A percentile compares a stretch with the other conserved stretches of the same genome.
Evolutionary conservation across 371 early-diverging fungal species (phyloP).

Genomic region (Mortierella polycephala): DNA sequence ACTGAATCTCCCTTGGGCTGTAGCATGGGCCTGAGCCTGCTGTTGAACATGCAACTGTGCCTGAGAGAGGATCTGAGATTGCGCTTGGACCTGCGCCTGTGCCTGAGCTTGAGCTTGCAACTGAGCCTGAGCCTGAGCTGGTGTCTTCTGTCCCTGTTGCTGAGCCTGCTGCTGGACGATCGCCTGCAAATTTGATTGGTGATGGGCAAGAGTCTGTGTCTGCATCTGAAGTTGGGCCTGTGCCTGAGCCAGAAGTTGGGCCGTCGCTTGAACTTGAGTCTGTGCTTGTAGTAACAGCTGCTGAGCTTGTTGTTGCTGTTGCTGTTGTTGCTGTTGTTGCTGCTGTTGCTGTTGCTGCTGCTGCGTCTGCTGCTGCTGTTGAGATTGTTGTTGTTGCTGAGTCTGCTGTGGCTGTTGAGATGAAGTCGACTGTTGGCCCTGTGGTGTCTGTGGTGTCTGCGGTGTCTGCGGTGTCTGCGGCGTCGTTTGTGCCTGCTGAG

Average conservation of each 20-base stretch:
- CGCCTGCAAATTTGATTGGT: slow-evolving; percentile 50
- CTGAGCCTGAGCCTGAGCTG: slow-evolving; percentile 49
- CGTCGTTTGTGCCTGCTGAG: slow-evolving; percentile 12
- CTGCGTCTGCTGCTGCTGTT: slow-evolving; percentile 23
- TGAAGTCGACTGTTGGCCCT: background rate
- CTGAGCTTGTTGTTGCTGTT: slow-evolving; percentile 32
- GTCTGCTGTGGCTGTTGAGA: slow-evolving; percentile 22
- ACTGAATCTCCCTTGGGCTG: slow-evolving; percentile 28
- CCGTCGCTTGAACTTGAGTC: slow-evolving; percentile 50
- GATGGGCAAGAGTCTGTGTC: slow-evolving; percentile 43
- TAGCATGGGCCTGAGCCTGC: slow-evolving; percentile 44
- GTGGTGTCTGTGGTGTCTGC: slow-evolving; percentile 5
- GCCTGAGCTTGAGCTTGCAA: slow-evolving; percentile 54
- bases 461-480: slow-evolving; percentile 16
- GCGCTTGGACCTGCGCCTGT: slow-evolving; percentile 54
- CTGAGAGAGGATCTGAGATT: slow-evolving; percentile 52
- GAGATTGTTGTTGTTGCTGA: slow-evolving; percentile 6
- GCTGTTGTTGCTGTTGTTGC: slow-evolving; percentile 28
- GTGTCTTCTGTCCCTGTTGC: slow-evolving; percentile 51
- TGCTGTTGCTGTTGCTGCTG: slow-evolving; percentile 25
- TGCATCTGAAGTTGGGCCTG: slow-evolving; percentile 38
- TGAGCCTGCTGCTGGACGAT: slow-evolving; percentile 31
- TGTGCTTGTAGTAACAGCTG: slow-evolving; percentile 38
- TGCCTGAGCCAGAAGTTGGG: slow-evolving; percentile 35
- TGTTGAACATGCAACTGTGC: slow-evolving; percentile 45